A percentile compares a stretch with the other conserved stretches of the same genome.
phyloP scores from a whole-genome alignment of 257 asterid genomes.

The Marsdenia floribunda region DNA sequence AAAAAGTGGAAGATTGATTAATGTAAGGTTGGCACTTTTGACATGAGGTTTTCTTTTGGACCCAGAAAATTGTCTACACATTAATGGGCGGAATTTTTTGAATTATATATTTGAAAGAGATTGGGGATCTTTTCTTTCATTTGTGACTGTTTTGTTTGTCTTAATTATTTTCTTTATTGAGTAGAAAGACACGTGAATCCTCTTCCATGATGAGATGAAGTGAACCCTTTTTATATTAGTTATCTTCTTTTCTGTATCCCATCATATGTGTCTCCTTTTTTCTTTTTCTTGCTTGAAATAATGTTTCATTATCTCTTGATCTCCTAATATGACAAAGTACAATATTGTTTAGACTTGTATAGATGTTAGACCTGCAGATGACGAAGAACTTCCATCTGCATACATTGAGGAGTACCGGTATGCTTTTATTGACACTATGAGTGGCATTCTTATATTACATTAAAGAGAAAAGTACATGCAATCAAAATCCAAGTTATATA shows the following conservation, averaged over 20 bases:
- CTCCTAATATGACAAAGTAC: slow-evolving; percentile 9
- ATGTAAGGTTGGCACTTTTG: neutral
- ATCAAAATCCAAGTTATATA: too few relatives aligned
- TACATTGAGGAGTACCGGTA: slow-evolving; percentile 89
- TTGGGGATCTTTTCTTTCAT: neutral
- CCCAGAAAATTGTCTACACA: neutral
- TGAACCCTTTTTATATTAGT: neutral
- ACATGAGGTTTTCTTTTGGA: neutral
- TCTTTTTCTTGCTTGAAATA: neutral
- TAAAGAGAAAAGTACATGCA: neutral
- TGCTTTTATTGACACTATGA: neutral
- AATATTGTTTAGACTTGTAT: slow-evolving; percentile 56
- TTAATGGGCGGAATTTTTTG: neutral
- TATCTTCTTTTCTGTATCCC: neutral
- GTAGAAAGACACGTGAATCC: neutral
- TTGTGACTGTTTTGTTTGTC: neutral
- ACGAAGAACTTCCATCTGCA: slow-evolving; percentile 89
- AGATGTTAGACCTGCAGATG: slow-evolving; percentile 68
- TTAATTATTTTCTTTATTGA: neutral
- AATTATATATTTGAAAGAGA: neutral
- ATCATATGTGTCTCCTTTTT: neutral
- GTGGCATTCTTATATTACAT: neutral
- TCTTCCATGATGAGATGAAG: neutral
- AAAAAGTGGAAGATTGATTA: neutral
- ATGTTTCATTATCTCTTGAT: neutral